Evolutionary conservation across 257 asterid genomes (phyloP), one percentile per base, ranked within the genome.

Genomic region (Solanum gandarillasii): DNA sequence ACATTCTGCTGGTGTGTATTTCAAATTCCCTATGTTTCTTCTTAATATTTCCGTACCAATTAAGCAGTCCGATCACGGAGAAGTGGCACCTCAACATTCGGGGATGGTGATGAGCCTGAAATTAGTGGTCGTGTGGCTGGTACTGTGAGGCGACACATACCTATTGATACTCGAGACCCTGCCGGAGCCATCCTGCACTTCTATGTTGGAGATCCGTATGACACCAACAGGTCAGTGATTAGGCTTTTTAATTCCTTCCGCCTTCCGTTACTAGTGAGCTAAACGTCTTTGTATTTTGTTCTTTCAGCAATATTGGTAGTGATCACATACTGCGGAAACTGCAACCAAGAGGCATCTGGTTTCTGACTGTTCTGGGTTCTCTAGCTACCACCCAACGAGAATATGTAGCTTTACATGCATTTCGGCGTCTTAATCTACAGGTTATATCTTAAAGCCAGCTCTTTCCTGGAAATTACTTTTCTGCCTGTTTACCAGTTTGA

Each of bases 371-470:
- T 89, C 96, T 97, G 81, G 99, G 99, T 58, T 92, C 99, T 88
- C 95, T 95, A 83, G 99, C 99, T 41, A 95, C 99, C 91, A 97
- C 98, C 48, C 98, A 95, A 88, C 94, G 99, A 65, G 99, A 95
- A 90, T 97, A 97, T 84, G 90, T 97, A 55, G 99, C 98, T 60
- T 90, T 97, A 88, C 98, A 97, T 90, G 99, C 99, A 76, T 97
- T 97, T 88, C 99, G 98, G 31, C 99, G 98, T 88, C 99, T 97
- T 87, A 94, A 93, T 89, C 36, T 93, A 88, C 98, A 97, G 99
- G 99, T 97, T 87, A 84, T 12, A 86, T 86, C 83, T 67, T 31
- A 36, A 86, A 68, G 46, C 86, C 43, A 55, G 46, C 87, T 83
- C 86, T 25, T 36, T 72, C 29, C 29, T 20, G 12, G 68, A 48